A percentile compares a stretch with the other conserved stretches of the same genome.
phyloP scores from a whole-genome alignment of 2,329 filamentous ascomycete genomes.

The Chaetomium sp. region DNA sequence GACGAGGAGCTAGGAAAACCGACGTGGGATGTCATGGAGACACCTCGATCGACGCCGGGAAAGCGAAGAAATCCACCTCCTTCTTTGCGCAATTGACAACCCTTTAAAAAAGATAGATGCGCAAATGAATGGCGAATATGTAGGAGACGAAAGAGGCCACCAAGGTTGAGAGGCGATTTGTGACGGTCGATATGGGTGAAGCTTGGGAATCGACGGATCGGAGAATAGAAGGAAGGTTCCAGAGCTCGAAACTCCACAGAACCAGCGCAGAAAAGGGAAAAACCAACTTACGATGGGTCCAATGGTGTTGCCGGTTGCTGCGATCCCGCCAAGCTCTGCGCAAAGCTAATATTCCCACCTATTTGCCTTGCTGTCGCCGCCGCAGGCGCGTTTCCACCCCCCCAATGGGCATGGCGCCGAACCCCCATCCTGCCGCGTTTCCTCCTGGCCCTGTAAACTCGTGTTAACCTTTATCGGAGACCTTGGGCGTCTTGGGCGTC shows the following conservation, averaged over 20 bases:
- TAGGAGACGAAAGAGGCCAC: not conserved
- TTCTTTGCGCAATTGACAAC: not conserved
- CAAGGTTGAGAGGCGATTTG: not conserved
- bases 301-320: slow-evolving; percentile 64
- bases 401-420: slow-evolving; percentile 64
- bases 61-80: not conserved
- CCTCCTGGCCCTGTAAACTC: slow-evolving; percentile 44
- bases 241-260: not conserved
- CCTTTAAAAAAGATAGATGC: not conserved
- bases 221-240: not conserved
- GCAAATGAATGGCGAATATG: not conserved
- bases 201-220: not conserved
- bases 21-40: not conserved
- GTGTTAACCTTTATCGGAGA: slow-evolving; percentile 21
- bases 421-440: slow-evolving; percentile 62
- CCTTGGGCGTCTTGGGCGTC: not conserved
- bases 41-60: not conserved
- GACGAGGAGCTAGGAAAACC: not conserved
- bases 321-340: slow-evolving; percentile 65
- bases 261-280: slow-evolving; percentile 18
- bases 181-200: not conserved
- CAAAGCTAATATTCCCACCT: slow-evolving; percentile 65
- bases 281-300: slow-evolving; percentile 63
- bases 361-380: slow-evolving; percentile 54
- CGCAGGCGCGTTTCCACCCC: slow-evolving; percentile 42